Percentiles rank a stretch among this genome's conserved stretches.
Conservation (phyloP, 148 eudicot species). For the Amaranthus cruentus region DNA sequence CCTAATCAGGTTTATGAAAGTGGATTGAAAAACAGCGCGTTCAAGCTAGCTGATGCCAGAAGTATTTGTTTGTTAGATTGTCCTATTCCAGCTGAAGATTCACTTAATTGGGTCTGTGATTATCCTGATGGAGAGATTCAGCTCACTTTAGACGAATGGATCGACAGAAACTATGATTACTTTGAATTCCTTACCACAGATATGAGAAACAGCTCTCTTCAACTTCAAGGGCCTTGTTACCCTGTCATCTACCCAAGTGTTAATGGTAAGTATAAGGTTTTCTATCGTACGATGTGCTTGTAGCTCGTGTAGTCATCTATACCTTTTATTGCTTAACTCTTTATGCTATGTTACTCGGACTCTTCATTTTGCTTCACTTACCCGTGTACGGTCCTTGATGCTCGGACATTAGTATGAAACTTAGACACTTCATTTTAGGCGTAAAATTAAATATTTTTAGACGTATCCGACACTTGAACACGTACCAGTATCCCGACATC, state of each 20-base stretch:
- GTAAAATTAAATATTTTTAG: no score
- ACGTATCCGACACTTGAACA: no score
- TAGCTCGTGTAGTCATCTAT: not conserved
- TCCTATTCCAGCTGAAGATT: slow-evolving; percentile 83
- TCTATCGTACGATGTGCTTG: not conserved
- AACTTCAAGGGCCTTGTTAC: slow-evolving; percentile 97
- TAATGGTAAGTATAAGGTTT: slow-evolving; percentile 50
- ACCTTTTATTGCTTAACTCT: not conserved
- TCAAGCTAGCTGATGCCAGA: slow-evolving; percentile 71
- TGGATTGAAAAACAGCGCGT: slow-evolving; percentile 53
- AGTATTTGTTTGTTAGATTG: slow-evolving; percentile 90
- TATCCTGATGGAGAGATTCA: slow-evolving; percentile 93
- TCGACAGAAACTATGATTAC: slow-evolving; percentile 82
- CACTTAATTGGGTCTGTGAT: slow-evolving; percentile 94
- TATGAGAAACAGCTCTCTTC: slow-evolving; percentile 82
- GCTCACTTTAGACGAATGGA: slow-evolving; percentile 72
- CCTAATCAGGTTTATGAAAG: slow-evolving; percentile 92
- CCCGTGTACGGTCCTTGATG: no score
- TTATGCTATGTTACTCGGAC: no score
- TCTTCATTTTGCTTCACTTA: no score
- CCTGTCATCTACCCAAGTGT: slow-evolving; percentile 94
- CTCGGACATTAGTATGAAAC: no score
- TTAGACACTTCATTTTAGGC: no score
- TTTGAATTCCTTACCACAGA: slow-evolving; percentile 83
- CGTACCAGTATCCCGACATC: no score